Base-by-base conservation (phyloP, 202 grass and related monocot genomes). In the Dendrocalamus latiflorus region DNA sequence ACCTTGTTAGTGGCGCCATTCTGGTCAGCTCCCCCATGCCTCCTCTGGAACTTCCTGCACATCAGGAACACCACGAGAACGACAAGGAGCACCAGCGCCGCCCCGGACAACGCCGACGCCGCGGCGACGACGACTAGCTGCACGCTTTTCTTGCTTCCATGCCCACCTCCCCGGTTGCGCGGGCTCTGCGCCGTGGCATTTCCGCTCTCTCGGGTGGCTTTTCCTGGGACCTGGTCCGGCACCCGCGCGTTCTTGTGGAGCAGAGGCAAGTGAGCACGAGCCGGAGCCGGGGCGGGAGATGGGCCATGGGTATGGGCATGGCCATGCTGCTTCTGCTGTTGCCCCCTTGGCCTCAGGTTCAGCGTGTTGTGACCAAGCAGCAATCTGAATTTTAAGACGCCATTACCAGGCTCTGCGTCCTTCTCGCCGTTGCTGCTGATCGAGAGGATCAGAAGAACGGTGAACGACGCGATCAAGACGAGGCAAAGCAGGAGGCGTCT, bases 1-100 rank as follows among this genome's bases (percentile, higher is more conserved):
- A 98, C 93, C 87, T 95, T 97, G 92, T 88, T 91, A 11, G 20
- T 65, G 37, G 76, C 76, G 65, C 75, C 73, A 74, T 15, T 77
- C 17, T 74, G 72, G 17, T 91, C 86, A 6, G 56, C 75, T 11
- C 48, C 82, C 17, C 22, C 75, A 34, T 37, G 72, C 6, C 37
- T 78, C 70, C 83, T 65, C 53, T 71, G 83, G 11, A 83, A 58
- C 78, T 54, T 95, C 91, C 81, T 89, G 68, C 83, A 89, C 24
- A 69, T 6, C 26, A 98, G 59, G 86, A 91, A 59, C 68, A 91
- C 68, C 79, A 86, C 84, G 30, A 86, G 79, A 62, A 69, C 84
- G 61, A 30, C 85, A 26, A 91, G 68, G 42, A 88, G 45, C 65
- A 91, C 71, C 50, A 71, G 39, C 36, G 74, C 68, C 2, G 81